phyloP scores from a whole-genome alignment of 257 asterid genomes.

The Capsicum pubescens region DNA sequence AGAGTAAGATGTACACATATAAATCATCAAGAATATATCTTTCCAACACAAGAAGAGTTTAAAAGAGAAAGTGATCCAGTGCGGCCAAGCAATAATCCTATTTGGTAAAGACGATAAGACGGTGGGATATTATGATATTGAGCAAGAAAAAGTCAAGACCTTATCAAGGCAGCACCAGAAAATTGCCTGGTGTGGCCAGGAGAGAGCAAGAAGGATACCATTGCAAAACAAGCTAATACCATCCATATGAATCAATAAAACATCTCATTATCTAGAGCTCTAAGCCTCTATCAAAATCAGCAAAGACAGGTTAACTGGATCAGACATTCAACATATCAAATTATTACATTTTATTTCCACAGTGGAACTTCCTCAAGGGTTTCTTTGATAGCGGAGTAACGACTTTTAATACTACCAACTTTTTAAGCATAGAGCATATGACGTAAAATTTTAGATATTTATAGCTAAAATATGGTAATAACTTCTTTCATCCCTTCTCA shows the following conservation, averaged over 20 bases:
- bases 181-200: neutral
- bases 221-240: conserved; percentile 17
- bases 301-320: conserved; percentile 17
- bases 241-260: neutral
- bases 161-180: conserved; percentile 9
- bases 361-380: conserved; percentile 23
- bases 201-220: neutral
- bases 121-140: neutral
- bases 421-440: neutral
- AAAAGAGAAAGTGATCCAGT: neutral
- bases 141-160: neutral
- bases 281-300: neutral
- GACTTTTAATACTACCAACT: neutral
- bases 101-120: neutral
- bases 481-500: conserved; percentile 1
- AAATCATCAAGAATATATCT: conserved; percentile 21
- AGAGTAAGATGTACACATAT: neutral
- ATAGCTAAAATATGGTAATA: neutral
- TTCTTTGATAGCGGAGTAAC: neutral
- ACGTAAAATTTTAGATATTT: neutral
- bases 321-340: neutral
- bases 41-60: neutral
- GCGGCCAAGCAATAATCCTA: neutral
- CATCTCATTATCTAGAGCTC: neutral
- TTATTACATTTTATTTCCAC: neutral